Percentiles rank a stretch among this genome's conserved stretches.
Evolutionary conservation across 164 flowering plant genomes (phyloP).

Genomic region (Magnolia kwangsiensis): DNA sequence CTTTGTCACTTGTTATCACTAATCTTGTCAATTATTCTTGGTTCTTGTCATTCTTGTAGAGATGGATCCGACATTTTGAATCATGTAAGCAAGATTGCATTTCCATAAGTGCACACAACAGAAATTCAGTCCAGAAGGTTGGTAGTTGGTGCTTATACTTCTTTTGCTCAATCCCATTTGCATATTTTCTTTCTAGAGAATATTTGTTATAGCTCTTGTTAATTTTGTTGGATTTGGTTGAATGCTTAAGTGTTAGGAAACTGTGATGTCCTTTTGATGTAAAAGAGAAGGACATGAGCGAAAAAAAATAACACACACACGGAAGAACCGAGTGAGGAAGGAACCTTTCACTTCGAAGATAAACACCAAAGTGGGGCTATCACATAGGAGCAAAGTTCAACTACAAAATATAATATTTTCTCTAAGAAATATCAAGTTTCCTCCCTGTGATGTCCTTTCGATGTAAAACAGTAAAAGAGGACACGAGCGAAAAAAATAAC

Average conservation of each 20-base stretch:
- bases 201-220: not conserved
- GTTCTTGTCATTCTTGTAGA: slow-evolving; percentile 34
- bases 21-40: not conserved
- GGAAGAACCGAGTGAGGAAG: too few species aligned
- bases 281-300: too few species aligned
- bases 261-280: too few species aligned
- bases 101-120: slow-evolving; percentile 75
- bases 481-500: too few species aligned
- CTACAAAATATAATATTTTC: too few species aligned
- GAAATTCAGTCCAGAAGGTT: slow-evolving; percentile 76
- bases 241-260: not conserved
- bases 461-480: too few species aligned
- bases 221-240: not conserved
- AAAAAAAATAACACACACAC: too few species aligned
- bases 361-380: too few species aligned
- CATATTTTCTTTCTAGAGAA: not conserved
- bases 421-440: too few species aligned
- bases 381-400: too few species aligned
- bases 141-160: slow-evolving; percentile 8
- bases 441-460: too few species aligned
- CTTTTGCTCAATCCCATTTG: not conserved
- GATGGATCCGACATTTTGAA: slow-evolving; percentile 69
- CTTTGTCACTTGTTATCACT: not conserved
- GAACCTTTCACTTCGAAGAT: too few species aligned
- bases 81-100: slow-evolving; percentile 61